phyloP scores from a whole-genome alignment of 352 stramenopile genomes.

The Globisporangium paroecandrum region DNA sequence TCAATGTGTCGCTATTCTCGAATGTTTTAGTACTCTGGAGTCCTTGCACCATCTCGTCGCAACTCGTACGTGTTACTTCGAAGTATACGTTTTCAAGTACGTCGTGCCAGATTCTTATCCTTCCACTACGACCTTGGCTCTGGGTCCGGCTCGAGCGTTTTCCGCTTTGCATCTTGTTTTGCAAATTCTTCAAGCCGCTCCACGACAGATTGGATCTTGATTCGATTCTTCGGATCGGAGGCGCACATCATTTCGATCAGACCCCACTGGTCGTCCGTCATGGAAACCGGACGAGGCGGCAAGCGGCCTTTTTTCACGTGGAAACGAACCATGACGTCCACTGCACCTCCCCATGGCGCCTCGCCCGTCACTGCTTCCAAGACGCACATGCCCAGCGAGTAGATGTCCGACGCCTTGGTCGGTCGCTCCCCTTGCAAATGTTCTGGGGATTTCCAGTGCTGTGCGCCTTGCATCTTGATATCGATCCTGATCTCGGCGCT shows the following conservation, averaged over 20 bases:
- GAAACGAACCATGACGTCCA: slow-evolving; percentile 10
- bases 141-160: not conserved
- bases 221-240: slow-evolving; percentile 1
- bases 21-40: too few species aligned
- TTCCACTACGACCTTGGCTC: not conserved
- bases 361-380: slow-evolving; percentile 17
- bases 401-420: slow-evolving; percentile 17
- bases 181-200: slow-evolving; percentile 7
- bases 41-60: too few species aligned
- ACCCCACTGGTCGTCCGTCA: slow-evolving; percentile 12
- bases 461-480: not conserved
- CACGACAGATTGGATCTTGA: slow-evolving; percentile 10
- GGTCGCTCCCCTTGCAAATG: slow-evolving; percentile 6
- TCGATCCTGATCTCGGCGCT: slow-evolving; percentile 10
- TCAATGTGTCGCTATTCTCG: too few species aligned
- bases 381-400: slow-evolving; percentile 23
- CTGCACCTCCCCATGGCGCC: slow-evolving; percentile 14
- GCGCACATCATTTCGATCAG: slow-evolving; percentile 14
- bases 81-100: too few species aligned
- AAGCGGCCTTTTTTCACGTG: slow-evolving; percentile 2
- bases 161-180: not conserved
- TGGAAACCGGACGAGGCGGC: not conserved
- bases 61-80: too few species aligned
- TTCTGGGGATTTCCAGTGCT: slow-evolving; percentile 15
- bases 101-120: too few species aligned